Evolutionary conservation across 129 eudicot genomes (phyloP), one percentile per base, ranked within the genome.

Genomic region (Smallanthus sonchifolius): DNA sequence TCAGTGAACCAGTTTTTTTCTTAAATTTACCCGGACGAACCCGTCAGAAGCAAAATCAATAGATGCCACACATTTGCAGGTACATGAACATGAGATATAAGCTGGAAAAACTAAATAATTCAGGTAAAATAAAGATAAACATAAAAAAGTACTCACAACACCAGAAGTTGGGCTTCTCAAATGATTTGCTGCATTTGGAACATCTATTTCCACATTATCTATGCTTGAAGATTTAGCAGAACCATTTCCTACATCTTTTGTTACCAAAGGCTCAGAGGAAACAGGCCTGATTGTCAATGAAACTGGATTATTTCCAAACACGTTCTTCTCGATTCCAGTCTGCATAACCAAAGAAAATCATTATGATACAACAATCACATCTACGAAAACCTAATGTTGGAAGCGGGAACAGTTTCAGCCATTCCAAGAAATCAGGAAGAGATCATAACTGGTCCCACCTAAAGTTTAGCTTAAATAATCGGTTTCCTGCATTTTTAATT

Each of bases 241-340:
- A 71, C 85, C 83, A 60, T 69, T 77, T 68, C 65, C 83, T 79
- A 48, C 69, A 54, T 63, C 77, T 78, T 71, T 78, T 78, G 77
- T 63, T 78, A 34, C 42, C 69, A 82, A 79, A 6, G 98, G 86
- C 28, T 86, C 96, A 7, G 92, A 79, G 10, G 96, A 80, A 77
- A 84, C 80, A 47, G 96, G 90, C 43, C 83, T 40, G 13, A 56
- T 82, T 51, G 86, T 54, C 77, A 85, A 28, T 36, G 96, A 77
- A 52, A 90, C 87, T 42, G 93, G 96, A 86, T 91, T 88, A 79
- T 83, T 90, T 49, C 96, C 97, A 70, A 94, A 94, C 77, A 94
- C 82, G 47, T 85, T 90, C 85, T 90, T 94, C 86, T 90, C 97
- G 76, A 86, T 47, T 48, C 96, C 97, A 76, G 84, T 91, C 97